Evolutionary conservation across 768 basidiomycete species (phyloP).

Genomic region (Fistulinella prunicolor): DNA sequence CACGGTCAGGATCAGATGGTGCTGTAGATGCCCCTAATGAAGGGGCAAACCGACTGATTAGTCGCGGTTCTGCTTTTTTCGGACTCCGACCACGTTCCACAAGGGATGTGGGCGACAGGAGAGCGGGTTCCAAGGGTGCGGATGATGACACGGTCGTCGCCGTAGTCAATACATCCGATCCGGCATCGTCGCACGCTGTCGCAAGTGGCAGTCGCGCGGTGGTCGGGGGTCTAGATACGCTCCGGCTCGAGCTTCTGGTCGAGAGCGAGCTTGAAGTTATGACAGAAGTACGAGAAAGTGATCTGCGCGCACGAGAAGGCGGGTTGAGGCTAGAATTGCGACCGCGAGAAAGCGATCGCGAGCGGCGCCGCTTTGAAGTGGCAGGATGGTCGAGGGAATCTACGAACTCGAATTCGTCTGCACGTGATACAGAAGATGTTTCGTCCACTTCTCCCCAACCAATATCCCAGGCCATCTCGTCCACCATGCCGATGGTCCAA

Average conservation of each 20-base stretch:
- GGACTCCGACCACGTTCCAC: conserved; percentile 30
- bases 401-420: conserved; percentile 29
- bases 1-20: conserved; percentile 22
- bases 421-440: conserved; percentile 23
- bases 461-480: conserved; percentile 77
- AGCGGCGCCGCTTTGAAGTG: conserved; percentile 16
- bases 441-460: conserved; percentile 59
- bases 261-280: conserved; percentile 39
- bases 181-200: conserved; percentile 25
- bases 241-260: conserved; percentile 38
- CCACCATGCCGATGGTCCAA: conserved; percentile 82
- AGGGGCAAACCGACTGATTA: conserved; percentile 16
- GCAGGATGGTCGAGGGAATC: conserved; percentile 16
- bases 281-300: conserved; percentile 49
- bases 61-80: conserved; percentile 14
- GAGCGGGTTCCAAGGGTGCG: conserved; percentile 24
- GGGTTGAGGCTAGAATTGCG: conserved; percentile 6
- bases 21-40: conserved; percentile 25
- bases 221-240: conserved; percentile 38
- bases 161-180: conserved; percentile 17
- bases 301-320: conserved; percentile 37
- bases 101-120: conserved; percentile 19
- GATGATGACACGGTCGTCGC: conserved; percentile 16
- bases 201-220: conserved; percentile 23
- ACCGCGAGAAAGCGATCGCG: conserved; percentile 32